A percentile compares a stretch with the other conserved stretches of the same genome.
Evolutionary conservation across 169 alveolate genomes (phyloP).

Genomic region (Cryptosporidium sp.): DNA sequence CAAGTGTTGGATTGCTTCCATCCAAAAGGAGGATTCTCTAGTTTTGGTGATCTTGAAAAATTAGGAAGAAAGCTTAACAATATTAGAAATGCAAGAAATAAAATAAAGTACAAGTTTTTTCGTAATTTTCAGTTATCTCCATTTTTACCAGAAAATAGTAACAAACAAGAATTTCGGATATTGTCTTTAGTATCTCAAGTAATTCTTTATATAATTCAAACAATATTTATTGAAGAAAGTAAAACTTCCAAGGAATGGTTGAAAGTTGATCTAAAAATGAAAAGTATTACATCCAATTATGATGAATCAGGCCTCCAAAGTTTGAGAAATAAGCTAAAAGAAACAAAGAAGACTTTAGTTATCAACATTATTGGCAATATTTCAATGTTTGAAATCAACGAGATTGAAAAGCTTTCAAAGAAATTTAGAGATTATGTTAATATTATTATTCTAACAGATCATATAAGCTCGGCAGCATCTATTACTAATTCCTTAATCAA

Average conservation of each 20-base stretch:
- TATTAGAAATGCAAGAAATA: slow-evolving; percentile 26
- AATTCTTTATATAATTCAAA: neutral
- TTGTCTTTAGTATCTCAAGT: slow-evolving; percentile 20
- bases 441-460: slow-evolving; percentile 9
- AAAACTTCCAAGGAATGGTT: neutral
- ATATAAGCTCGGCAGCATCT: slow-evolving; percentile 18
- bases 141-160: slow-evolving; percentile 13
- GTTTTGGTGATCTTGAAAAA: neutral
- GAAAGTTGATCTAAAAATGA: slow-evolving; percentile 7
- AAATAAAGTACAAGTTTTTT: slow-evolving; percentile 1
- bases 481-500: neutral
- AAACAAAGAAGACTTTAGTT: neutral
- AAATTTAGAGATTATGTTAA: neutral
- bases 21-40: neutral
- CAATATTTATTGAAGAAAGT: neutral
- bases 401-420: slow-evolving; percentile 12
- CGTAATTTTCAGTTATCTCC: slow-evolving; percentile 29
- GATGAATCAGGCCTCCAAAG: neutral
- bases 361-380: slow-evolving; percentile 41
- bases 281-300: neutral
- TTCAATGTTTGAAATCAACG: slow-evolving; percentile 21
- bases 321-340: neutral
- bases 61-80: neutral
- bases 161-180: neutral
- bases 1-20: neutral